Evolutionary conservation across 169 alveolate species (phyloP).

Genomic region (Babesia gibsoni): DNA sequence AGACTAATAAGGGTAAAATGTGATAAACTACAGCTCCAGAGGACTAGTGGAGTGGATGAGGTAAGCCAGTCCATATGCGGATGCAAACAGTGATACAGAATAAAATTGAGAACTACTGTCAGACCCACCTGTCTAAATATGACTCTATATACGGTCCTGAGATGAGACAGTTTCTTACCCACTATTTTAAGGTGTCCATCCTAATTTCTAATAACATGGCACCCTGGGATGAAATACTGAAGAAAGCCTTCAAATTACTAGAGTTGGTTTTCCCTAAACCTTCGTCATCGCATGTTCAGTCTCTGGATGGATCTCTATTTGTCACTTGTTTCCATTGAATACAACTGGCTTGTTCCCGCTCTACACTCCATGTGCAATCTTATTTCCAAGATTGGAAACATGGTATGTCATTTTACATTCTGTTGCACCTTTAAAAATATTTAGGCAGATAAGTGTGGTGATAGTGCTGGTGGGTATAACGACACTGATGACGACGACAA

Average conservation of each 20-base stretch:
- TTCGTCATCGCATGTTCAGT: background rate
- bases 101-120: conserved; percentile 1
- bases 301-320: conserved; percentile 64
- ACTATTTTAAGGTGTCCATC: conserved; percentile 22
- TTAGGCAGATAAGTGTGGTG: conserved; percentile 55
- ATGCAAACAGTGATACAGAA: background rate
- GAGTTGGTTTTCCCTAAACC: conserved; percentile 21
- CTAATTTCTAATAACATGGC: conserved; percentile 25
- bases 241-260: conserved; percentile 41
- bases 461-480: conserved; percentile 59
- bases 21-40: conserved; percentile 31
- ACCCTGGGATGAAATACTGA: conserved; percentile 59
- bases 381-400: conserved; percentile 20
- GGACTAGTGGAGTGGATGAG: conserved; percentile 16
- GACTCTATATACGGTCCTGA: conserved; percentile 31
- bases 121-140: conserved; percentile 9
- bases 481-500: conserved; percentile 73
- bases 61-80: background rate
- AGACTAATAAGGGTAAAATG: conserved; percentile 22
- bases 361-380: conserved; percentile 55
- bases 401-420: conserved; percentile 12
- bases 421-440: background rate
- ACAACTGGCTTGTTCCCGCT: conserved; percentile 65
- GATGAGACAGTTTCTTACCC: conserved; percentile 34
- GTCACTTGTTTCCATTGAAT: background rate